Percentiles rank a stretch among this genome's conserved stretches.
Evolutionary conservation across 1,284 basidiomycete genomes (phyloP).

Genomic region (Coniferiporia weirii): DNA sequence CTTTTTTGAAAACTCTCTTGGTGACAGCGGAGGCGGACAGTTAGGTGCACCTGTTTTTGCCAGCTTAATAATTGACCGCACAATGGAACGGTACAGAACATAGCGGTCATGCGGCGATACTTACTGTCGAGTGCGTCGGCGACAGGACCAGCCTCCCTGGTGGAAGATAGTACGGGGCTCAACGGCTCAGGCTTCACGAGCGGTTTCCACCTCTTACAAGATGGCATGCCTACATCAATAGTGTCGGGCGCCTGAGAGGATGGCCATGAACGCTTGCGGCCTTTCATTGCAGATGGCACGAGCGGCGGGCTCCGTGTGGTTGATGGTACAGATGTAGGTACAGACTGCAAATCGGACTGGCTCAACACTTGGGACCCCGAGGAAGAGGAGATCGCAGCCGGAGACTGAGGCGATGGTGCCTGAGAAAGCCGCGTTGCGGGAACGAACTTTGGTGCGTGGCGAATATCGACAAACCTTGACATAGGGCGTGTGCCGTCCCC

Average conservation of each 20-base stretch:
- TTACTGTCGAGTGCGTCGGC: background rate
- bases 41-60: too few species aligned
- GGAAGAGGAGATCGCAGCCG: background rate
- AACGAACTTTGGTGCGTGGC: background rate
- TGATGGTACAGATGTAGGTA: background rate
- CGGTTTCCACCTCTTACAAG: slow-evolving; percentile 1
- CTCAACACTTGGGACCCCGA: too few species aligned
- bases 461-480: background rate
- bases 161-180: background rate
- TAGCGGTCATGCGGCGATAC: background rate
- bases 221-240: background rate
- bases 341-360: background rate
- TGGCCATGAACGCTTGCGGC: background rate
- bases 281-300: background rate
- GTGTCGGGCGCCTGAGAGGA: background rate
- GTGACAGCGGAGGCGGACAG: too few species aligned
- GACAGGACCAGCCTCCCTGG: background rate
- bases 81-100: background rate
- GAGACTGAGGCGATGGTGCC: background rate
- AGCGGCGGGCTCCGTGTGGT: background rate
- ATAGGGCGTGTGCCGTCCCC: background rate
- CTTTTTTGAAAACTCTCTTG: too few species aligned
- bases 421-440: background rate
- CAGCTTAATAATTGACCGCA: too few species aligned
- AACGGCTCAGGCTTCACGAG: slow-evolving; percentile 4